Evolutionary conservation across 2,329 filamentous ascomycete species (phyloP), one percentile per base, ranked within the genome.

Genomic region (Nothophaeocryptopus gaeumannii): DNA sequence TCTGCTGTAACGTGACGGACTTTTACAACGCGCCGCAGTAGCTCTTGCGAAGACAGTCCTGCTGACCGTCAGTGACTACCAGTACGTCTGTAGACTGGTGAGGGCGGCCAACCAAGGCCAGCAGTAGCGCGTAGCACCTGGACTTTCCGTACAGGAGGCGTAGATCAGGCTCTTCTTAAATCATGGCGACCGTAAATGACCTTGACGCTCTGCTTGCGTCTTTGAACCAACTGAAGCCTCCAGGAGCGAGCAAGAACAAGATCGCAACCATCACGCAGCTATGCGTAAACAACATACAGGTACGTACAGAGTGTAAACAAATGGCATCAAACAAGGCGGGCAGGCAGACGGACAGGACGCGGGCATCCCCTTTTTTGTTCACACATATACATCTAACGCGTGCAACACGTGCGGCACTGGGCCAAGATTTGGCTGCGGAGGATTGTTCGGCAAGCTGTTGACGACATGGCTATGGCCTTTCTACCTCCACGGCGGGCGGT

Each of bases 161-260:
- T 52, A 51, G 40, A 53, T 53, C 54, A 56, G 46, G 39, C 50
- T 48, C 43, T 29, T 39, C 20, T 26, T 26, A 7, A 66, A 66
- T 51, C 62, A 74, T 74, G 71, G 64, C 60, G 33, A 83, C 88
- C 73, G 86, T 96, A 81, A 84, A 88, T 76, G 91, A 97, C 71
- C 78, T 99, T 74, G 92, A 95, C 74, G 80, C 84, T 66, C 86
- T 88, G 72, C 82, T 99, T 68, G 89, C 93, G 77, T 91, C 88
- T 67, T 91, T 99, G 84, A 86, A 92, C 66, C 80, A 81, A 60
- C 78, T 96, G 67, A 97, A 96, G 74, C 86, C 93, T 38, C 93
- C 93, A 45, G 93, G 93, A 68, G 90, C 96, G 51, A 95, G 91
- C 56, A 91, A 90, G 62, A 89, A 89, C 60, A 92, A 93, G 74